Percentiles rank a stretch among this genome's conserved stretches.
phyloP scores from a whole-genome alignment of 192 early-diverging fungal genomes.

The Coemansia sp. region DNA sequence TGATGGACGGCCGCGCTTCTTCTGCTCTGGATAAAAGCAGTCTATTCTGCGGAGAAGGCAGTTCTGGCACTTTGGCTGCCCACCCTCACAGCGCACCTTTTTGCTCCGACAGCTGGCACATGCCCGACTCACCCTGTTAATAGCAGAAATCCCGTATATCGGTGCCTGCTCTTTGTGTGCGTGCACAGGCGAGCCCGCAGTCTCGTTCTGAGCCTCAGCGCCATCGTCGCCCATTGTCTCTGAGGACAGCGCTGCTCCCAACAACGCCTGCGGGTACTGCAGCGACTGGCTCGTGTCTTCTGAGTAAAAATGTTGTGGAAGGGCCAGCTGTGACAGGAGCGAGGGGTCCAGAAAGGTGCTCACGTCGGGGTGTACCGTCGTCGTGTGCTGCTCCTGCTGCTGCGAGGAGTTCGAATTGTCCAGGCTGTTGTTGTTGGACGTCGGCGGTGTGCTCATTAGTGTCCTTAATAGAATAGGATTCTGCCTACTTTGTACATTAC shows the following conservation, averaged over 20 bases:
- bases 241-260: neutral
- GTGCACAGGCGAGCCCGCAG: neutral
- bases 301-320: neutral
- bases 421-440: neutral
- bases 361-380: neutral
- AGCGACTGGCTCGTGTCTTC: neutral
- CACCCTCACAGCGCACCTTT: conserved; percentile 59
- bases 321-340: neutral
- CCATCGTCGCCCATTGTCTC: neutral
- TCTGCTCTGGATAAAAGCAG: conserved; percentile 46
- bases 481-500: conserved; percentile 1
- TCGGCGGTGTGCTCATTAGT: conserved; percentile 7
- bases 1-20: conserved; percentile 53
- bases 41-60: conserved; percentile 43
- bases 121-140: conserved; percentile 43
- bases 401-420: neutral
- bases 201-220: neutral
- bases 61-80: conserved; percentile 53
- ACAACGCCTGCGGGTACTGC: neutral
- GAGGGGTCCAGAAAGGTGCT: conserved; percentile 5
- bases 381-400: no score
- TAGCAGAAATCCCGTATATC: conserved; percentile 9
- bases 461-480: neutral
- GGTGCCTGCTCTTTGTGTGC: neutral
- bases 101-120: conserved; percentile 56